phyloP scores from a whole-genome alignment of 2,329 filamentous ascomycete species.

The Raffaelea arxii region DNA sequence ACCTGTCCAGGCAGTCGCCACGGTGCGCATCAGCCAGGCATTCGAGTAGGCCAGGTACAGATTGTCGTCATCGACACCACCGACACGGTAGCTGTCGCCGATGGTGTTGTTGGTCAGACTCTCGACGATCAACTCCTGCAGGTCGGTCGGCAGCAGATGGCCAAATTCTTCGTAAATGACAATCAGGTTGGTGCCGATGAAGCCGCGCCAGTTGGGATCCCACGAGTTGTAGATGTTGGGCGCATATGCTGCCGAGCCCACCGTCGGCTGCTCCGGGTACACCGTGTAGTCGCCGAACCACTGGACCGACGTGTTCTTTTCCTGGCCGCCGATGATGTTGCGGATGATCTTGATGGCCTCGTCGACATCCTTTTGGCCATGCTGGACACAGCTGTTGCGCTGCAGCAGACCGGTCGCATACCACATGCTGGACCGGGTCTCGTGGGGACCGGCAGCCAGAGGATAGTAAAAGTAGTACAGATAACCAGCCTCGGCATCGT shows the following conservation, averaged over 20 bases:
- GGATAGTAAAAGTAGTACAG: conserved; percentile 36
- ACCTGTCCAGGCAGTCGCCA: conserved; percentile 50
- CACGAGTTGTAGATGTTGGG: conserved; percentile 43
- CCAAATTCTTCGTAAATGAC: conserved; percentile 49
- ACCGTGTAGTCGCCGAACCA: conserved; percentile 45
- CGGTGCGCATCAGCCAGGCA: conserved; percentile 48
- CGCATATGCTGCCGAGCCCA: conserved; percentile 39
- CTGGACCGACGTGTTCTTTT: conserved; percentile 38
- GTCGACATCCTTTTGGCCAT: conserved; percentile 1
- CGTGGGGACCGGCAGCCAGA: conserved; percentile 42
- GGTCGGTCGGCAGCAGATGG: conserved; percentile 28
- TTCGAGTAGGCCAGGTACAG: conserved; percentile 39
- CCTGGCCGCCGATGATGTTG: conserved; percentile 43
- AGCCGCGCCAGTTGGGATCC: conserved; percentile 58
- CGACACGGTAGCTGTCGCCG: conserved; percentile 52
- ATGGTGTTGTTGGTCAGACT: conserved; percentile 44
- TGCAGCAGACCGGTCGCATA: conserved; percentile 49
- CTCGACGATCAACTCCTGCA: conserved; percentile 35
- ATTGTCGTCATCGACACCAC: conserved; percentile 50
- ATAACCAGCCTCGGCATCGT: conserved; percentile 42
- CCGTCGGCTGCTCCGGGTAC: conserved; percentile 46
- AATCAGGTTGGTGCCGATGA: conserved; percentile 49
- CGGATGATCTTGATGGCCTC: conserved; percentile 13
- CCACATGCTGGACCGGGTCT: conserved; percentile 48
- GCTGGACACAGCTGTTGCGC: conserved; percentile 31